phyloP scores from a whole-genome alignment of 108 stramenopile genomes.

The Fragilariopsis cylindrus region DNA sequence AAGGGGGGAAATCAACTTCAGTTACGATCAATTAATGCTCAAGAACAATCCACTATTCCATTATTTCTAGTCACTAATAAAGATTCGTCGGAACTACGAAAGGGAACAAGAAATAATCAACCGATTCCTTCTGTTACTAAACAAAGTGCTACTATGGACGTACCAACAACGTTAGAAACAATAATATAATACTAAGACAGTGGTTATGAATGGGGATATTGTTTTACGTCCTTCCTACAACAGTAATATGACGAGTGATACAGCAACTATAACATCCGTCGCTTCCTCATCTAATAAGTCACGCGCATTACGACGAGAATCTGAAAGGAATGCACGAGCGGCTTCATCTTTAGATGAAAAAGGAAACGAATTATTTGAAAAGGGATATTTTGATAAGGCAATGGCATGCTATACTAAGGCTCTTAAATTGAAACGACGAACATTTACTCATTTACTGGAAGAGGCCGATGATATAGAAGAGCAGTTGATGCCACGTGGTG shows the following conservation, averaged over 20 bases:
- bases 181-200: not conserved
- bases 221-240: not conserved
- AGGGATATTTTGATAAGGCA: conserved; percentile 53
- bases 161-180: too few relatives aligned
- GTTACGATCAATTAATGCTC: too few relatives aligned
- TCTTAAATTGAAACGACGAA: conserved; percentile 49
- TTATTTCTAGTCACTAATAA: not conserved
- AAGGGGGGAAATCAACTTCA: too few relatives aligned
- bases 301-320: conserved; percentile 16
- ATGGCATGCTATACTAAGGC: conserved; percentile 50
- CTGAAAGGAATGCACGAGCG: conserved; percentile 38
- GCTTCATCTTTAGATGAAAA: conserved; percentile 50
- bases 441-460: conserved; percentile 33
- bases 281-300: conserved; percentile 10
- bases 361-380: conserved; percentile 55
- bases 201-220: conserved; percentile 20
- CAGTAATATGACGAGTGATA: not conserved
- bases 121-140: not conserved
- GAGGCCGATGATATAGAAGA: conserved; percentile 27
- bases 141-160: too few relatives aligned
- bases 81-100: not conserved
- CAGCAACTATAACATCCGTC: conserved; percentile 1
- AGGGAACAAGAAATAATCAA: not conserved
- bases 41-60: not conserved
- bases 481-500: not conserved